Evolutionary conservation across 441 rosid genomes (phyloP).

Genomic region (Croton setiger): DNA sequence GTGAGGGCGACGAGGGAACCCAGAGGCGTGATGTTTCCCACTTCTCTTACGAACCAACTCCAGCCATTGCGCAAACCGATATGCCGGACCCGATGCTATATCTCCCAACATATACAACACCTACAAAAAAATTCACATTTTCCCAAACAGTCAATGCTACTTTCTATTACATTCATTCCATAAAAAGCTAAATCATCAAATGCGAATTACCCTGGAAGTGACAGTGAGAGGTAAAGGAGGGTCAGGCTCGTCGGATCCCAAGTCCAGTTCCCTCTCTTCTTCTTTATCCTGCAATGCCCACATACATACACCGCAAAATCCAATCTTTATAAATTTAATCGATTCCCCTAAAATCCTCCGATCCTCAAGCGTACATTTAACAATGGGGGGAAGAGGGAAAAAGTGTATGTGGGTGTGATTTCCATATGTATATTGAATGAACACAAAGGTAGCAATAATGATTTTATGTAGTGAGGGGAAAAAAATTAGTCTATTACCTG

Average conservation of each 20-base stretch:
- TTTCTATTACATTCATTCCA: neutral
- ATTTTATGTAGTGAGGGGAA: neutral
- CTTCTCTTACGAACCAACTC: slow-evolving; percentile 97
- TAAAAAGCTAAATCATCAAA: neutral
- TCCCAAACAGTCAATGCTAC: neutral
- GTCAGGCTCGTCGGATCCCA: slow-evolving; percentile 74
- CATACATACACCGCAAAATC: slow-evolving; percentile 6
- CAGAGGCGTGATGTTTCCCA: slow-evolving; percentile 68
- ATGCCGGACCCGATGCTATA: slow-evolving; percentile 80
- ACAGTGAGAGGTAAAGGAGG: slow-evolving; percentile 78
- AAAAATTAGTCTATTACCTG: slow-evolving; percentile 15
- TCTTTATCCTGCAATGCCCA: slow-evolving; percentile 57
- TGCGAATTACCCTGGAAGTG: slow-evolving; percentile 75
- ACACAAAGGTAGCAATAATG: slow-evolving; percentile 23
- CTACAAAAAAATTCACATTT: slow-evolving; percentile 35
- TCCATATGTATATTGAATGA: neutral
- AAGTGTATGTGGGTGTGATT: no score
- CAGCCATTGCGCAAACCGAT: slow-evolving; percentile 93
- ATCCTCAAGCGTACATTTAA: slow-evolving; percentile 13
- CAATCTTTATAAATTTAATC: neutral
- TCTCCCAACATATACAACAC: slow-evolving; percentile 99
- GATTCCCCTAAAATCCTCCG: neutral
- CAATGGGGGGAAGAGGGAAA: neutral
- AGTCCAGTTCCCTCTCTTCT: slow-evolving; percentile 56
- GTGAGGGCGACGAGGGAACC: slow-evolving; percentile 79